Evolutionary conservation across 208 protist genomes (phyloP).

Genomic region (Angomonas deanei): DNA sequence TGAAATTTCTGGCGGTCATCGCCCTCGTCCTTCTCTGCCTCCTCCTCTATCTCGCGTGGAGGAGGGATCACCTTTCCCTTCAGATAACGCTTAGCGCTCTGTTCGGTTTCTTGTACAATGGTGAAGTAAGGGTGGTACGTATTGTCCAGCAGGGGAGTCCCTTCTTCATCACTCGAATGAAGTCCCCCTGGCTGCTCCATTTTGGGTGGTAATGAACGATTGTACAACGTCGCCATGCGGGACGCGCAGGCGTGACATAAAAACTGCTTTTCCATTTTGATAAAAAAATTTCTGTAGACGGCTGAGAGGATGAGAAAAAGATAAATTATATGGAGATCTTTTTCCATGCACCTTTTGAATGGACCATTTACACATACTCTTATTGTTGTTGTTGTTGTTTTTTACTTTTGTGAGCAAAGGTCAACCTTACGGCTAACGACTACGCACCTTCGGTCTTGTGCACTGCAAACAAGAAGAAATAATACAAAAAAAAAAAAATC

Average conservation of each 20-base stretch:
- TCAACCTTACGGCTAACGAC: no score
- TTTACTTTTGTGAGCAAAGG: no score
- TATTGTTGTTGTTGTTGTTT: no score
- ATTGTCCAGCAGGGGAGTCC: slow-evolving; percentile 39
- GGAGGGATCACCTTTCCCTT: neutral
- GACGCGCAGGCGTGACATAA: slow-evolving; percentile 78
- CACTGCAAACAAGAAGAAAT: neutral
- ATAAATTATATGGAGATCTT: no score
- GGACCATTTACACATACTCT: no score
- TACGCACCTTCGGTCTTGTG: no score
- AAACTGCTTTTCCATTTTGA: slow-evolving; percentile 24
- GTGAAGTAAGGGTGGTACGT: slow-evolving; percentile 54
- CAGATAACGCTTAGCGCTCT: slow-evolving; percentile 46
- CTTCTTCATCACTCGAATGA: neutral
- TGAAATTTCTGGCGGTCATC: neutral
- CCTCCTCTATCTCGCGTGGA: slow-evolving; percentile 6
- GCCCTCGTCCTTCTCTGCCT: neutral
- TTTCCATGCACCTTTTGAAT: no score
- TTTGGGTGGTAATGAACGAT: slow-evolving; percentile 27
- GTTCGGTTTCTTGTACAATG: slow-evolving; percentile 64
- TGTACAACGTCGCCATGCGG: slow-evolving; percentile 82
- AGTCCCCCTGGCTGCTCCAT: slow-evolving; percentile 15
- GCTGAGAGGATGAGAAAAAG: neutral
- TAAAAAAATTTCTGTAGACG: neutral
- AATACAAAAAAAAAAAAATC: neutral